These are phyloP conservation scores for Carpinus viminea DNA, from an alignment of 306 rosid genomes.

Conservation along the genomic window DNA sequence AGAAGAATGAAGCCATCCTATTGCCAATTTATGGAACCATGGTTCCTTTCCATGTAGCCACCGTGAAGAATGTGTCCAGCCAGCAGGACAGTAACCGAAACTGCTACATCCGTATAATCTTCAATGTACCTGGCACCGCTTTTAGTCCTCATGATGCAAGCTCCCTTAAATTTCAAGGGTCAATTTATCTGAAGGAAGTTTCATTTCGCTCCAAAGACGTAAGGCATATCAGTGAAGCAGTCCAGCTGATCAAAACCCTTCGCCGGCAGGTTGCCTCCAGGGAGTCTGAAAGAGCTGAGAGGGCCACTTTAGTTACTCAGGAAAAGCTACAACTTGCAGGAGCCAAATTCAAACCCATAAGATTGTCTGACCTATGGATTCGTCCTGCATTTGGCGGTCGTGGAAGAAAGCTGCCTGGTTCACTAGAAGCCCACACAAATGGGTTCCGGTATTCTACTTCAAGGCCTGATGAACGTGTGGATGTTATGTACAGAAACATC, in stretches of 20 bases:
- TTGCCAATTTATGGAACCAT: conserved; percentile 89
- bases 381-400: conserved; percentile 95
- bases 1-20: conserved; percentile 81
- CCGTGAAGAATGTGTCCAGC: conserved; percentile 75
- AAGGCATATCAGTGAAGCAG: conserved; percentile 84
- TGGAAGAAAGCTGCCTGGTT: conserved; percentile 89
- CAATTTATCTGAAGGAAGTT: conserved; percentile 87
- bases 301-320: conserved; percentile 93
- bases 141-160: conserved; percentile 78
- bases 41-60: conserved; percentile 94
- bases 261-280: conserved; percentile 84
- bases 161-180: conserved; percentile 67
- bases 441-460: conserved; percentile 92
- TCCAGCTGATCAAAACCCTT: conserved; percentile 76
- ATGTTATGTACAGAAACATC: conserved; percentile 73
- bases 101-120: conserved; percentile 71
- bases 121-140: conserved; percentile 88
- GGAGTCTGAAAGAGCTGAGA: conserved; percentile 95
- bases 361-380: conserved; percentile 85
- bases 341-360: conserved; percentile 83
- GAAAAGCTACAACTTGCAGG: conserved; percentile 92
- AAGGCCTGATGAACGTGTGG: conserved; percentile 88
- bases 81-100: conserved; percentile 64
- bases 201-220: conserved; percentile 92
- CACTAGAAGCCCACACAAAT: conserved; percentile 86